Conservation (phyloP, 2,329 filamentous ascomycete genomes). For the Nemania sp. region DNA sequence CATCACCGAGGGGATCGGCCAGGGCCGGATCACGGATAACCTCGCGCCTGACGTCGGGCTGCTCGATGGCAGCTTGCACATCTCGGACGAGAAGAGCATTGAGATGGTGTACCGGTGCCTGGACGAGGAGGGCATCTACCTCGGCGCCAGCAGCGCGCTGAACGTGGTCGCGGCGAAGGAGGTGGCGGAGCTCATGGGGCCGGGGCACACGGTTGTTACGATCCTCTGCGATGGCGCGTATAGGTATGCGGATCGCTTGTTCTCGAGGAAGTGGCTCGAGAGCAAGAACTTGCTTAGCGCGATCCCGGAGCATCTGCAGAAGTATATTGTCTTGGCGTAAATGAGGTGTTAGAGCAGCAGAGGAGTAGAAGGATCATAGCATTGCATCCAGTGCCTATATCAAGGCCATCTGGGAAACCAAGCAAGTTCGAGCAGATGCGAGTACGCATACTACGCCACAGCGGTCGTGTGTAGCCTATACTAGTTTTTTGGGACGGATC, state of each 20-base stretch:
- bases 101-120: constrained; percentile 98
- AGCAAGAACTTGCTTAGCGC: constrained; percentile 85
- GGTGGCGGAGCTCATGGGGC: constrained; percentile 89
- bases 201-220: constrained; percentile 91
- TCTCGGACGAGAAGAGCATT: constrained; percentile 93
- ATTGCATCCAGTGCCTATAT: not conserved
- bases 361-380: not conserved
- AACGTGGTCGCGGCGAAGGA: constrained; percentile 97
- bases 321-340: constrained; percentile 92
- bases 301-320: constrained; percentile 86
- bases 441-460: constrained; percentile 1
- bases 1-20: constrained; percentile 98
- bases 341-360: constrained; percentile 12
- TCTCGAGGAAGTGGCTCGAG: constrained; percentile 90
- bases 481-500: constrained; percentile 4
- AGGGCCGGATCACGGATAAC: constrained; percentile 97
- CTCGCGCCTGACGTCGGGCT: constrained; percentile 85
- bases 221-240: constrained; percentile 97
- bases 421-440: constrained; percentile 1
- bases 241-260: constrained; percentile 92
- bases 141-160: constrained; percentile 91
- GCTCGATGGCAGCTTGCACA: constrained; percentile 84
- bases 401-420: not conserved
- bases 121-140: constrained; percentile 94
- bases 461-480: constrained; percentile 7